Evolutionary conservation across 2,329 filamentous ascomycete species (phyloP).

Genomic region (Incumbomyces delicatus): DNA sequence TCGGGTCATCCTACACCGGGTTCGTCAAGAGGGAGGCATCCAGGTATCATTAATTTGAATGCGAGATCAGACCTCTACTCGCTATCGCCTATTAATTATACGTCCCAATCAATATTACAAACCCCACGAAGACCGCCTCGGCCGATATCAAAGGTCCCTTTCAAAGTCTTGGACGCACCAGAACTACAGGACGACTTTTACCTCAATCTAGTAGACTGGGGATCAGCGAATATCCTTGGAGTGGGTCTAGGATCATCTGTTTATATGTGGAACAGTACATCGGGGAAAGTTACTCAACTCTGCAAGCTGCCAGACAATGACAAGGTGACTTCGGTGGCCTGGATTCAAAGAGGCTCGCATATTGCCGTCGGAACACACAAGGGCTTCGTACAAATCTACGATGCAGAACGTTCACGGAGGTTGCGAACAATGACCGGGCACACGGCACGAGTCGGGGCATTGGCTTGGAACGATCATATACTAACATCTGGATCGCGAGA

Average conservation of each 20-base stretch:
- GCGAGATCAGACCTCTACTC: conserved; percentile 90
- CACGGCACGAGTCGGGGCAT: conserved; percentile 78
- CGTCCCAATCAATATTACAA: conserved; percentile 85
- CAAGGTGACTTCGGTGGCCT: conserved; percentile 90
- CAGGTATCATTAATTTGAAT: conserved; percentile 72
- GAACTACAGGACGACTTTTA: conserved; percentile 97
- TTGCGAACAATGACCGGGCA: conserved; percentile 95
- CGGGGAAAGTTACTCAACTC: conserved; percentile 82
- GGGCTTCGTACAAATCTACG: conserved; percentile 94
- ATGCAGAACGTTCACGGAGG: conserved; percentile 75
- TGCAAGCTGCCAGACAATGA: conserved; percentile 80
- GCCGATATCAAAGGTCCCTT: conserved; percentile 90
- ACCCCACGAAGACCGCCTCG: conserved; percentile 81
- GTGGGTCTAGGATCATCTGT: conserved; percentile 88
- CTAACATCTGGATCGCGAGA: conserved; percentile 91
- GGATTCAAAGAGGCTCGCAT: conserved; percentile 96
- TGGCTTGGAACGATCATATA: conserved; percentile 98
- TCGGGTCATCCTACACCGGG: conserved; percentile 80
- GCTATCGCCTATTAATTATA: conserved; percentile 82
- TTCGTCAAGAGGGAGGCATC: conserved; percentile 64
- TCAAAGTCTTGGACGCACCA: conserved; percentile 93
- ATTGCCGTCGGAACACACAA: conserved; percentile 91
- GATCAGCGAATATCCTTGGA: conserved; percentile 84
- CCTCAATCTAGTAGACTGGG: conserved; percentile 95
- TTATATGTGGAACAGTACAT: conserved; percentile 96